Evolutionary conservation across 768 basidiomycete species (phyloP).

Genomic region (Hygrocybe coccinea): DNA sequence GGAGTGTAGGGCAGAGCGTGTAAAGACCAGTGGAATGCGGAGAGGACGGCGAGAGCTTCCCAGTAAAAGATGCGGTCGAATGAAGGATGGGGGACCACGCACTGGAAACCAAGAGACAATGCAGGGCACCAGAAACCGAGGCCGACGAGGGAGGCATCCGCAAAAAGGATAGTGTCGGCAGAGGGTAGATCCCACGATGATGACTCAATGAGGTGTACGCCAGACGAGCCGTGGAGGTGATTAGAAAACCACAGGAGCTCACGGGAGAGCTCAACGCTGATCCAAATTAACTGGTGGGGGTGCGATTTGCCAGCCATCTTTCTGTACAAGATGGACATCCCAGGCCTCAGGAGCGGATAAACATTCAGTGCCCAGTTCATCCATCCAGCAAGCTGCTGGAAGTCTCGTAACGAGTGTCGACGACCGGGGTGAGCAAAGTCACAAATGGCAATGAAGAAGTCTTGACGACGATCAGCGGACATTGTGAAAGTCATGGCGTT

Average conservation of each 20-base stretch:
- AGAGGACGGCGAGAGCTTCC: no score
- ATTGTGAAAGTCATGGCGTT: constrained; percentile 28
- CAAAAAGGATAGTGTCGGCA: constrained; percentile 15
- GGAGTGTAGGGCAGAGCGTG: constrained; percentile 20
- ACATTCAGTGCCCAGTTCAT: constrained; percentile 30
- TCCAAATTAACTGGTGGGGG: constrained; percentile 13
- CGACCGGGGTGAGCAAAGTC: neutral
- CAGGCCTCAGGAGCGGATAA: constrained; percentile 22
- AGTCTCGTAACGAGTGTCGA: constrained; percentile 19
- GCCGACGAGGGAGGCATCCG: constrained; percentile 19
- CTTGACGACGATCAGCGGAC: neutral
- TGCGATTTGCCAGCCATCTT: constrained; percentile 28
- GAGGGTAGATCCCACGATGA: constrained; percentile 11
- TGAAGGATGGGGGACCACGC: neutral
- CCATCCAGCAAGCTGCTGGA: constrained; percentile 31
- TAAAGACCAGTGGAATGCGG: neutral
- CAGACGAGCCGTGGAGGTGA: constrained; percentile 15
- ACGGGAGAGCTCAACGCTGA: constrained; percentile 18
- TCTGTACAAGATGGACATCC: constrained; percentile 24
- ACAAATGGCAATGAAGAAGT: constrained; percentile 10
- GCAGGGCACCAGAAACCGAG: constrained; percentile 22
- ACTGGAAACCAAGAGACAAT: constrained; percentile 14
- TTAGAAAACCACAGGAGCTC: constrained; percentile 30
- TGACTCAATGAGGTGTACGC: constrained; percentile 21
- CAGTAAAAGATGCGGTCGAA: no score